Conservation (phyloP, 2,329 filamentous ascomycete genomes). For the Fusarium chuoi region DNA sequence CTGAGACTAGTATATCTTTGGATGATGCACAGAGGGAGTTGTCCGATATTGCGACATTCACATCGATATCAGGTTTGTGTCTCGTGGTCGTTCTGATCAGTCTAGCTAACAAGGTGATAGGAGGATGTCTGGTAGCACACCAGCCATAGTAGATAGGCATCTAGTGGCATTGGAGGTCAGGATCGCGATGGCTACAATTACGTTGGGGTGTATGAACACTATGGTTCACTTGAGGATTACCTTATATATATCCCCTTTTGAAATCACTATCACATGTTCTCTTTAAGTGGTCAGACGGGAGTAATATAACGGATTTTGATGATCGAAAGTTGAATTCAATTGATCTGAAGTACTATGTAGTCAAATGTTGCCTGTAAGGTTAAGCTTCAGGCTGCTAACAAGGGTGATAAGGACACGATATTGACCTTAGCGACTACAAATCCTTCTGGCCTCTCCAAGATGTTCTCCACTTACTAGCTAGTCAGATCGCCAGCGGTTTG, state of each 20-base stretch:
- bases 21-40: neutral
- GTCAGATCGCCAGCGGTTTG: neutral
- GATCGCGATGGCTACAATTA: too few relatives aligned
- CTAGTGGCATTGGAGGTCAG: too few relatives aligned
- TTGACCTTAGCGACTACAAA: rapidly evolving
- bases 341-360: neutral
- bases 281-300: too few relatives aligned
- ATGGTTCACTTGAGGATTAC: too few relatives aligned
- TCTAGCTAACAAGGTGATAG: neutral
- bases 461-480: rapidly evolving
- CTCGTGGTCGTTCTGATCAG: too few relatives aligned
- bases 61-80: neutral
- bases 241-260: too few relatives aligned
- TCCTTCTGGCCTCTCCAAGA: rapidly evolving
- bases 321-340: neutral
- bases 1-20: rapidly evolving
- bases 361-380: neutral
- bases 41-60: neutral
- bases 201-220: too few relatives aligned
- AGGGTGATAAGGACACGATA: rapidly evolving
- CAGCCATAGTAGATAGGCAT: neutral
- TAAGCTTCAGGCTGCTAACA: neutral
- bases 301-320: too few relatives aligned
- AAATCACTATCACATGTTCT: too few relatives aligned
- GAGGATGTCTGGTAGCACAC: neutral